phyloP scores from a whole-genome alignment of 169 alveolate species.

The Plasmodium knowlesi region DNA sequence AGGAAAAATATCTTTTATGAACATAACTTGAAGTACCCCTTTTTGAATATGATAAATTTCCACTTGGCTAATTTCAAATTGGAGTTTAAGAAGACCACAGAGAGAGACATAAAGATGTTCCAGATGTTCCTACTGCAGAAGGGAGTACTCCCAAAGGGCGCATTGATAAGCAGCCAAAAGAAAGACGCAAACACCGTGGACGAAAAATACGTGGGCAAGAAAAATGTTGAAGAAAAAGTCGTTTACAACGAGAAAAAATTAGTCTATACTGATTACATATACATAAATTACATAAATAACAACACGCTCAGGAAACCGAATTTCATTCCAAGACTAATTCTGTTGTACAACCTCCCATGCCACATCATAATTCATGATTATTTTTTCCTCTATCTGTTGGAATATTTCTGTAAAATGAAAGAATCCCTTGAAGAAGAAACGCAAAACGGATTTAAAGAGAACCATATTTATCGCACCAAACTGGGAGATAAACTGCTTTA shows the following conservation, averaged over 20 bases:
- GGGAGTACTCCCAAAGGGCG: background rate
- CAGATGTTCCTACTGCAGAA: constrained; percentile 24
- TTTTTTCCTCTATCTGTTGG: constrained; percentile 37
- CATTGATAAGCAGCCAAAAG: background rate
- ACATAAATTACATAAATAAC: constrained; percentile 51
- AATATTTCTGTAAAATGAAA: constrained; percentile 33
- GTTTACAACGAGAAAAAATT: constrained; percentile 2
- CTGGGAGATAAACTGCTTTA: constrained; percentile 39
- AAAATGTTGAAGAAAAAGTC: constrained; percentile 21
- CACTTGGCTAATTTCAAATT: constrained; percentile 53
- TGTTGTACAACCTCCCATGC: constrained; percentile 44
- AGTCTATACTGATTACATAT: constrained; percentile 40
- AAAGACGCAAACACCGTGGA: background rate
- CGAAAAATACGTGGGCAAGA: constrained; percentile 11
- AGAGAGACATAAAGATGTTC: background rate
- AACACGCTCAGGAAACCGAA: constrained; percentile 46
- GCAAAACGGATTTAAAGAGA: background rate
- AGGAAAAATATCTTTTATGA: constrained; percentile 51
- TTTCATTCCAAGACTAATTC: constrained; percentile 49
- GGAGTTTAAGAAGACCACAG: background rate
- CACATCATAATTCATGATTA: constrained; percentile 59
- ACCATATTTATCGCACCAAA: constrained; percentile 8
- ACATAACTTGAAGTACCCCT: constrained; percentile 59
- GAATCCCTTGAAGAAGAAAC: background rate
- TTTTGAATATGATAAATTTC: constrained; percentile 65